phyloP scores from a whole-genome alignment of 345 rosid genomes.

The Turritis glabra region DNA sequence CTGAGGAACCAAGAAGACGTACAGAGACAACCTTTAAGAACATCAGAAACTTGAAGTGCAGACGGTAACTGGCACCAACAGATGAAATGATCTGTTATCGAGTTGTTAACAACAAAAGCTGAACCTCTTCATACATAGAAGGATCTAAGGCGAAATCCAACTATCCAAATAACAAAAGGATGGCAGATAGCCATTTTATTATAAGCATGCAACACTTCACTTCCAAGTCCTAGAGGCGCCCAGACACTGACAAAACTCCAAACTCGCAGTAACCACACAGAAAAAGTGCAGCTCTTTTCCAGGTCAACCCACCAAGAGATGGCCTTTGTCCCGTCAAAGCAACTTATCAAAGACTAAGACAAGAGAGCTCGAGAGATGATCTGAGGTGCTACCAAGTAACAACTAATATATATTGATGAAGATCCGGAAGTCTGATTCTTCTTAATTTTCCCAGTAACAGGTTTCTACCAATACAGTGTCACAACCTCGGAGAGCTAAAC shows the following conservation, averaged over 20 bases:
- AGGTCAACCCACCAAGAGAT: not conserved
- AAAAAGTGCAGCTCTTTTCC: constrained; percentile 12
- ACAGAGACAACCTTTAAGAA: constrained; percentile 2
- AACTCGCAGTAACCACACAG: not conserved
- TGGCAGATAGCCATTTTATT: constrained; percentile 39
- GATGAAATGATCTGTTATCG: constrained; percentile 6
- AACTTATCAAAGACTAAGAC: not conserved
- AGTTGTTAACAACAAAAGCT: constrained; percentile 13
- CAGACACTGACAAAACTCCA: constrained; percentile 14
- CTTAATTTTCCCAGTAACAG: constrained; percentile 2
- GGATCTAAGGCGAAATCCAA: constrained; percentile 32
- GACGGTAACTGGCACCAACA: constrained; percentile 20
- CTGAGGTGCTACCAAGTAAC: not conserved
- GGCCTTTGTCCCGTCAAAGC: not conserved
- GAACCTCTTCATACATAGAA: constrained; percentile 39
- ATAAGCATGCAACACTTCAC: constrained; percentile 29
- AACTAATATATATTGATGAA: not conserved
- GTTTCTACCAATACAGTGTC: not conserved
- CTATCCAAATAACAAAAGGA: constrained; percentile 39
- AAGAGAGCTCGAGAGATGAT: constrained; percentile 4
- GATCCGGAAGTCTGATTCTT: not conserved
- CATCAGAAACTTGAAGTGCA: constrained; percentile 2
- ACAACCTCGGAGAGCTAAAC: constrained; percentile 20
- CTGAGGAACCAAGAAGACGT: constrained; percentile 5
- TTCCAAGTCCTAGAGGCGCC: constrained; percentile 15